Conservation (phyloP, 192 early-diverging fungal genomes). For the Gigaspora rosea region DNA sequence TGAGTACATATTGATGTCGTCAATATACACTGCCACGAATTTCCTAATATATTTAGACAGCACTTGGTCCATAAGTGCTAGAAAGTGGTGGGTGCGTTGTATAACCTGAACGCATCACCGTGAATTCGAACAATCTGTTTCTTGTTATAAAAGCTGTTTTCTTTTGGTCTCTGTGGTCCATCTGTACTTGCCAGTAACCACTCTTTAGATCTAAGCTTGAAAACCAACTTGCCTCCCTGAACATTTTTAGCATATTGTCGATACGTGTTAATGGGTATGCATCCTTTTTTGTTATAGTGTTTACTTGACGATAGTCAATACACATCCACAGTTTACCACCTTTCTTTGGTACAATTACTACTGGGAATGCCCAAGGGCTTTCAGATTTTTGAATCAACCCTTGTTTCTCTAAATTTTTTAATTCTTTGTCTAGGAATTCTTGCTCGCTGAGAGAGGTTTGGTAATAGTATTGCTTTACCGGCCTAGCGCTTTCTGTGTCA, state of each 20-base stretch:
- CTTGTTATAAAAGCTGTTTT: slow-evolving; percentile 36
- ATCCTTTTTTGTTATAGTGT: slow-evolving; percentile 42
- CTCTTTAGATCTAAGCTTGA: slow-evolving; percentile 23
- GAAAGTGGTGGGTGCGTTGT: slow-evolving; percentile 34
- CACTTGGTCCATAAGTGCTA: no score
- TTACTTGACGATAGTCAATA: slow-evolving; percentile 49
- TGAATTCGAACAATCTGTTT: slow-evolving; percentile 27
- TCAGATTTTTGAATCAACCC: no score
- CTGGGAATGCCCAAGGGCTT: slow-evolving; percentile 36
- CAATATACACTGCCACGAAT: no score
- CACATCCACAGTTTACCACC: slow-evolving; percentile 38
- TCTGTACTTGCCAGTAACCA: slow-evolving; percentile 33
- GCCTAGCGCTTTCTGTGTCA: no score
- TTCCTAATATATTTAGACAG: no score
- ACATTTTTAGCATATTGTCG: slow-evolving; percentile 37
- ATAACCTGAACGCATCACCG: slow-evolving; percentile 34
- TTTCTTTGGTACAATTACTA: slow-evolving; percentile 48
- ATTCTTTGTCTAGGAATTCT: no score
- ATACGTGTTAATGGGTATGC: slow-evolving; percentile 46
- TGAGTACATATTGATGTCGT: no score
- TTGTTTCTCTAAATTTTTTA: no score
- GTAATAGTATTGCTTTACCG: no score
- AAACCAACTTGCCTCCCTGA: slow-evolving; percentile 2
- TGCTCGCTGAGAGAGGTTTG: no score
- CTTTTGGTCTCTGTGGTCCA: not conserved